Evolutionary conservation across 306 rosid genomes (phyloP).

Genomic region (Casuarina equisetifolia): DNA sequence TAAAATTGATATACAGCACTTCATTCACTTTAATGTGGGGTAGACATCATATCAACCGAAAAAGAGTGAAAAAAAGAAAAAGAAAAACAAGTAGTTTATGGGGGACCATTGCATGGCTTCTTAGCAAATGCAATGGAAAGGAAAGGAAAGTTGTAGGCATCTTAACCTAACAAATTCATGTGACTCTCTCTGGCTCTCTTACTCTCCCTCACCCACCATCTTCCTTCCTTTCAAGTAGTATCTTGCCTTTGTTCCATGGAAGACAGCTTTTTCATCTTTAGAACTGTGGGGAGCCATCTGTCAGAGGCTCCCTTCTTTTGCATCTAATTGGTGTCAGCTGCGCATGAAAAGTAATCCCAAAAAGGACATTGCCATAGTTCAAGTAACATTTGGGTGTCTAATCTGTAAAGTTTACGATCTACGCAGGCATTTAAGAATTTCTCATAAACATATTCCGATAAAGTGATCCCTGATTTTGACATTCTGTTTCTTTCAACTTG

Average conservation of each 20-base stretch:
- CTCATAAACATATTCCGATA: slow-evolving; percentile 14
- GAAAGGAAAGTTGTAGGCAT: slow-evolving; percentile 40
- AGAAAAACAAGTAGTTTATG: slow-evolving; percentile 36
- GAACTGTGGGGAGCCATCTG: slow-evolving; percentile 33
- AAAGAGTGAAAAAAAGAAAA: slow-evolving; percentile 27
- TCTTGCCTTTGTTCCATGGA: slow-evolving; percentile 26
- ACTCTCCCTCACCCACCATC: slow-evolving; percentile 9
- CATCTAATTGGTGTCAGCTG: slow-evolving; percentile 43
- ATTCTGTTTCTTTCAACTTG: slow-evolving; percentile 35
- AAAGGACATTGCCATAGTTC: slow-evolving; percentile 8
- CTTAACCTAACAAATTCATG: slow-evolving; percentile 39
- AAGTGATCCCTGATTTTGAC: slow-evolving; percentile 36
- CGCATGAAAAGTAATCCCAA: slow-evolving; percentile 29
- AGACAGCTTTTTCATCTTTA: slow-evolving; percentile 9
- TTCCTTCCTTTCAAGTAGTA: slow-evolving; percentile 9
- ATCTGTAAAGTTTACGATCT: slow-evolving; percentile 17
- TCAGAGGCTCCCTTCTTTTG: slow-evolving; percentile 29
- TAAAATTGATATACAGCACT: slow-evolving; percentile 39
- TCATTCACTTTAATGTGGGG: slow-evolving; percentile 31
- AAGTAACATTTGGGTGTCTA: slow-evolving; percentile 8
- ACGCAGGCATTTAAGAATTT: slow-evolving; percentile 13
- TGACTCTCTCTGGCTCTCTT: slow-evolving; percentile 26
- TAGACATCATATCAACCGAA: slow-evolving; percentile 45
- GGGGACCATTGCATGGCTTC: slow-evolving; percentile 76
- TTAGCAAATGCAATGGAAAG: slow-evolving; percentile 48